Conservation (phyloP, 2,329 filamentous ascomycete genomes). For the Westerdykella aurantiaca region DNA sequence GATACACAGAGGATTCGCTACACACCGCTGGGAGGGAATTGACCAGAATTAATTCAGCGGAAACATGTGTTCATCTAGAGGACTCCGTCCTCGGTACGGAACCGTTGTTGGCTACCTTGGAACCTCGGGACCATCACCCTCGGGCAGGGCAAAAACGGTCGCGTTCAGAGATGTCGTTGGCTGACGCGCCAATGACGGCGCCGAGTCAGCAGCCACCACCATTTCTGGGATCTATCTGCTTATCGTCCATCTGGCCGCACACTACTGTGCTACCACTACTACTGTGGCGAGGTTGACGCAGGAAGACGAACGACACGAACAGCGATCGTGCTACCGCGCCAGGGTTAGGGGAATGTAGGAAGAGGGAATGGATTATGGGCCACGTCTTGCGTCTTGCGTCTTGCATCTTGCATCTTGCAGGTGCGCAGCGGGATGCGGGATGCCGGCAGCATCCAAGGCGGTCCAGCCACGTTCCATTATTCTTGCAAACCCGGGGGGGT, state of each 20-base stretch:
- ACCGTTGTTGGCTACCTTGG: neutral
- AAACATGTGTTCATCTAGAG: neutral
- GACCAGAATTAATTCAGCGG: too few species aligned
- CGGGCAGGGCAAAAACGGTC: conserved; percentile 10
- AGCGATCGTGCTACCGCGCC: neutral
- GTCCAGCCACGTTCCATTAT: neutral
- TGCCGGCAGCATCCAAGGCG: neutral
- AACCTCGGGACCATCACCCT: neutral
- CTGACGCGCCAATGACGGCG: conserved; percentile 23
- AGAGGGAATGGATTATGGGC: neutral
- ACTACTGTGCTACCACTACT: too few species aligned
- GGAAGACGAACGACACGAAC: too few species aligned
- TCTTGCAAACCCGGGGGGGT: neutral
- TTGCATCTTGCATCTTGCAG: neutral
- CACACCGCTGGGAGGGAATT: neutral
- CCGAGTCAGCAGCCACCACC: conserved; percentile 16
- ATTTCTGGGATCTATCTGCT: conserved; percentile 13
- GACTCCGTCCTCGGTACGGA: neutral
- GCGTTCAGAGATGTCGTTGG: conserved; percentile 13
- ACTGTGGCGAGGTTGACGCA: neutral
- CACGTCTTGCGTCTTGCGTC: neutral
- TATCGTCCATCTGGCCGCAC: conserved; percentile 10
- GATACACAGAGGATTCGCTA: neutral
- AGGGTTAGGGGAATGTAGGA: neutral
- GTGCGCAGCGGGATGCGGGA: neutral